Evolutionary conservation across 2,329 filamentous ascomycete genomes (phyloP), one percentile per base, ranked within the genome.

Genomic region (Emmonsiellopsis sp.): DNA sequence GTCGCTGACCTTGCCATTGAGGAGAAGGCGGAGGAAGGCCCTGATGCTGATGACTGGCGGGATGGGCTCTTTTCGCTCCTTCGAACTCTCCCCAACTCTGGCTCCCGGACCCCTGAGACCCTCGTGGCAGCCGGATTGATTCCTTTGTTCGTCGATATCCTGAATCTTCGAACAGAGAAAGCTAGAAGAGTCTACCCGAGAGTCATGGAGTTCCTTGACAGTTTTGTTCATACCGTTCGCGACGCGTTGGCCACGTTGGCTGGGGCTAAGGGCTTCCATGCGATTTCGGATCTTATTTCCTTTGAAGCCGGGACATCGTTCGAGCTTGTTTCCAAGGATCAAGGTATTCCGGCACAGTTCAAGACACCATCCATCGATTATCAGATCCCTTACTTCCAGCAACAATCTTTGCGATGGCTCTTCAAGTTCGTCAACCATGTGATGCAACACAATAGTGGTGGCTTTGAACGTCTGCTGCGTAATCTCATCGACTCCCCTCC

Each of bases 371-470:
- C 87, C 30, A 89, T 94, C 44, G 94, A 99, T 71, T 99, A 96
- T 67, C 81, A 89, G 63, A 90, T 97, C 51, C 89, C 91, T 0
- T 96, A 89, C 67, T 89, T 90, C 67, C 87, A 95, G 61, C 93
- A 97, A 67, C 89, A 95, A 68, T 92, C 89, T 15, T 77, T 98
- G 32, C 91, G 94, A 64, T 94, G 89, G 83, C 77, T 96, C 44
- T 86, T 98, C 69, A 96, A 95, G 69, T 95, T 97, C 65, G 86
- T 95, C 58, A 91, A 95, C 62, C 91, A 97, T 67, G 86, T 97
- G 73, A 95, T 97, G 85, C 75, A 86, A 72, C 70, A 94, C 79
- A 79, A 85, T 75, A 68, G 87, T 53, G 88, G 87, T 54, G 93
- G 91, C 55, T 92, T 91, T 53, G 93, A 97, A 66, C 86, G 93